Percentiles rank a stretch among this genome's conserved stretches.
Evolutionary conservation across 163 green algal species (phyloP).

Genomic region (Prototheca wickerhamii): DNA sequence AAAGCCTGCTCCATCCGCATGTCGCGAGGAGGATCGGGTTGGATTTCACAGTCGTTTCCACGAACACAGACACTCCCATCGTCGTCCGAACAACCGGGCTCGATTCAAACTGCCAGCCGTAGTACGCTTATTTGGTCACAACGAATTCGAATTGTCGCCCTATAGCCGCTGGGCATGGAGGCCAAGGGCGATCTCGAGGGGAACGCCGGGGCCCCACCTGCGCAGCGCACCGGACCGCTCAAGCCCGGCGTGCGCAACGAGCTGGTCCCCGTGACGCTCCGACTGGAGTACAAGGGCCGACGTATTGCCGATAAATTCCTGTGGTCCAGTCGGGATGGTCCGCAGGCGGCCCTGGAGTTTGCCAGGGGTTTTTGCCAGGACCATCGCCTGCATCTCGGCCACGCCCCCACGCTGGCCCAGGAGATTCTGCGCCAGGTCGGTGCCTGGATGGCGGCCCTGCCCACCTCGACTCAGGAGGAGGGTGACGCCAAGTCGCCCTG

Average conservation of each 20-base stretch:
- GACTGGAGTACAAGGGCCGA: neutral
- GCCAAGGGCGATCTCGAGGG: too few species aligned
- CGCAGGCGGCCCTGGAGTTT: neutral
- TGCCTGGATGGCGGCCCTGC: neutral
- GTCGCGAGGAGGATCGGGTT: too few species aligned
- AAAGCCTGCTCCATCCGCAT: too few species aligned
- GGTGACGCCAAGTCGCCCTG: neutral
- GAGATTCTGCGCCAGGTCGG: neutral
- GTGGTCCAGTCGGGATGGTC: neutral
- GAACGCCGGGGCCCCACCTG: too few species aligned
- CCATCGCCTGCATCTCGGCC: neutral
- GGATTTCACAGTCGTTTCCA: too few species aligned
- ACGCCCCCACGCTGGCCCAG: neutral
- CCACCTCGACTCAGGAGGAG: neutral
- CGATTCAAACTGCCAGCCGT: too few species aligned
- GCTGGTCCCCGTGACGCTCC: neutral
- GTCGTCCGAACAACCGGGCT: too few species aligned
- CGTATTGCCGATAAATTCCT: slow-evolving; percentile 1
- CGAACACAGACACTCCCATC: too few species aligned
- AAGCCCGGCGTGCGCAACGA: neutral
- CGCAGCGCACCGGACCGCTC: too few species aligned
- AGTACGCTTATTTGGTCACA: too few species aligned
- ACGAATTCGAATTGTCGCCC: too few species aligned
- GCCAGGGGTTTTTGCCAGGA: neutral
- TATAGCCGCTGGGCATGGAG: too few species aligned